Evolutionary conservation across 1,284 basidiomycete species (phyloP).

Genomic region (Fomitopsis schrenkii): DNA sequence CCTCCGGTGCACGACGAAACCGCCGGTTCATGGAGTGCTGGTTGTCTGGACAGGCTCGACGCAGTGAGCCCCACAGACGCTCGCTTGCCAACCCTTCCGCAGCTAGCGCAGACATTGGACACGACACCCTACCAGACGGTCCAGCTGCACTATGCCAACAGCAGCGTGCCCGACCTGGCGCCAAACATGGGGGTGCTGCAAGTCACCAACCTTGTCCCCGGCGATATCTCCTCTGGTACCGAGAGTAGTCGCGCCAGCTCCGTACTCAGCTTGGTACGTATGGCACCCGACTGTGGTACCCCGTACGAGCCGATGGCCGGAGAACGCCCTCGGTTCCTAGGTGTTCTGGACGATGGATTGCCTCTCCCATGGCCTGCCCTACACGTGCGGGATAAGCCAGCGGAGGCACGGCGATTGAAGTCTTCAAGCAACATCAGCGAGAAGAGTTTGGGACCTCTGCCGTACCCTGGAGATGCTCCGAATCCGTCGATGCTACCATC

Average conservation of each 20-base stretch:
- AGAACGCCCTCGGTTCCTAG: conserved; percentile 20
- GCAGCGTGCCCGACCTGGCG: conserved; percentile 27
- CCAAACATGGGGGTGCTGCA: conserved; percentile 34
- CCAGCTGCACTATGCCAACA: conserved; percentile 14
- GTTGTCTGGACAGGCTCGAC: neutral
- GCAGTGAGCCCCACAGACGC: conserved; percentile 1
- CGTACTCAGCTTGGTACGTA: conserved; percentile 14
- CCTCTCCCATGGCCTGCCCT: conserved; percentile 20
- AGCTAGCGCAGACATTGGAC: conserved; percentile 5
- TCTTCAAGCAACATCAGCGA: neutral
- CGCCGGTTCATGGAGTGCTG: conserved; percentile 3
- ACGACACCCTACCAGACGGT: conserved; percentile 22
- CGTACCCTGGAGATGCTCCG: conserved; percentile 16
- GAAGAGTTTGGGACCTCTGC: conserved; percentile 10
- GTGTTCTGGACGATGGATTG: conserved; percentile 17
- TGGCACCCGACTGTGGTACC: conserved; percentile 16
- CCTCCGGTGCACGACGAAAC: conserved; percentile 19
- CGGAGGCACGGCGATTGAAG: neutral
- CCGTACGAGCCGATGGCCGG: conserved; percentile 13
- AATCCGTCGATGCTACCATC: neutral
- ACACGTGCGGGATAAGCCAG: conserved; percentile 1
- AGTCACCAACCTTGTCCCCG: conserved; percentile 39
- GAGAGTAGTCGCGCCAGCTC: conserved; percentile 30
- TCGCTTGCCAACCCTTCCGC: conserved; percentile 9
- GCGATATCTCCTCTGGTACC: conserved; percentile 32